Conservation (phyloP, 1,284 basidiomycete species). For the Phylloporus sp. region DNA sequence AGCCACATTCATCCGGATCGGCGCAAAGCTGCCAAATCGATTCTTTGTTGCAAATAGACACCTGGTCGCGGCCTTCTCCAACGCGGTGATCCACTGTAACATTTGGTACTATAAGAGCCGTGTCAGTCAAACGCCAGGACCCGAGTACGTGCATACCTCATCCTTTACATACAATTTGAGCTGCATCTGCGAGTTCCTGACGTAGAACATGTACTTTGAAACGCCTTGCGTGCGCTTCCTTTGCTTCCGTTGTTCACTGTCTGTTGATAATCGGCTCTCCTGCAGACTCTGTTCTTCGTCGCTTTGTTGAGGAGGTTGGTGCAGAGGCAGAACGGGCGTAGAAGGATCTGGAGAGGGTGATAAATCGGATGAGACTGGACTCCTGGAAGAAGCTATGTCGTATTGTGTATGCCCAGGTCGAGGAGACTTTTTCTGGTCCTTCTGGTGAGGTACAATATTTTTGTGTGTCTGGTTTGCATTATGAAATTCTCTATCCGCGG, state of each 20-base stretch:
- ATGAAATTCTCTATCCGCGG: conserved; percentile 41
- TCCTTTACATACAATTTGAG: conserved; percentile 90
- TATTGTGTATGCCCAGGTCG: conserved; percentile 25
- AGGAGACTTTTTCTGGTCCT: conserved; percentile 9
- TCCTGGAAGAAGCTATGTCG: conserved; percentile 38
- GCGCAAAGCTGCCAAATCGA: conserved; percentile 94
- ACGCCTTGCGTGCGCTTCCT: conserved; percentile 61
- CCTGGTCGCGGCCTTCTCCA: conserved; percentile 83
- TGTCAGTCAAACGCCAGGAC: conserved; percentile 7
- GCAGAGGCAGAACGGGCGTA: conserved; percentile 70
- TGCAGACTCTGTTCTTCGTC: conserved; percentile 36
- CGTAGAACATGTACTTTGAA: conserved; percentile 93
- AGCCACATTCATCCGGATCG: conserved; percentile 90
- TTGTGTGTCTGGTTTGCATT: conserved; percentile 22
- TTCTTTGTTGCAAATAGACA: conserved; percentile 86
- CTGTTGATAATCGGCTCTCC: conserved; percentile 30
- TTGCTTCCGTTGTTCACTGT: conserved; percentile 50
- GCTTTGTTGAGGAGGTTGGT: conserved; percentile 25
- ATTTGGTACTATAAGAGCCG: conserved; percentile 78
- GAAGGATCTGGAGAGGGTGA: conserved; percentile 71
- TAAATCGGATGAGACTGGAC: conserved; percentile 46
- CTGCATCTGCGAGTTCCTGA: conserved; percentile 90
- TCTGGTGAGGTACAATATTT: conserved; percentile 19
- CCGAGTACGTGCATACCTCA: conserved; percentile 59
- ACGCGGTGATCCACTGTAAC: conserved; percentile 95